Percentiles rank a stretch among this genome's conserved stretches.
These are phyloP conservation scores for Amanita polypyramis DNA, from an alignment of 768 basidiomycete genomes.

Conservation along the genomic window DNA sequence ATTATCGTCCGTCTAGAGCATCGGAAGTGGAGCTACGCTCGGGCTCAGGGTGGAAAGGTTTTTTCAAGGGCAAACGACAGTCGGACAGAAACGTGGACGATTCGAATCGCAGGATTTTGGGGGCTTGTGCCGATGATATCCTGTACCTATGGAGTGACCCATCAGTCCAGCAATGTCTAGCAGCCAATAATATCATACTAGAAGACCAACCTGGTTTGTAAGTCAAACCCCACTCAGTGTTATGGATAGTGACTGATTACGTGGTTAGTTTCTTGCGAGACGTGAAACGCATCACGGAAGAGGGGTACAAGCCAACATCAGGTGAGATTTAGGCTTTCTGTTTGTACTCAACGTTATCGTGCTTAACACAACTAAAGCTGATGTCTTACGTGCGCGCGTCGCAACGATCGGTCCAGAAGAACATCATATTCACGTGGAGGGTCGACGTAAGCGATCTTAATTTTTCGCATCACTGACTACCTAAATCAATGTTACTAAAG, in stretches of 20 bases:
- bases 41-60: conserved; percentile 37
- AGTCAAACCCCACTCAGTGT: conserved; percentile 17
- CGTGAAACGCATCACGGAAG: conserved; percentile 36
- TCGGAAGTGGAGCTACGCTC: conserved; percentile 40
- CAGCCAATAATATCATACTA: conserved; percentile 31
- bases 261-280: conserved; percentile 46
- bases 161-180: conserved; percentile 31
- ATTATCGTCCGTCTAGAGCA: conserved; percentile 28
- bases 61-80: conserved; percentile 25
- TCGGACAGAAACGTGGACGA: conserved; percentile 25
- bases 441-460: conserved; percentile 16
- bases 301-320: conserved; percentile 41
- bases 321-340: conserved; percentile 22
- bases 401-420: conserved; percentile 58
- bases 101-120: conserved; percentile 35
- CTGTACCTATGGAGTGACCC: conserved; percentile 39
- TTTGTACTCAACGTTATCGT: not conserved
- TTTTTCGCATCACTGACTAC: not conserved
- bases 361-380: conserved; percentile 27
- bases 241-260: not conserved
- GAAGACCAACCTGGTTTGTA: conserved; percentile 56
- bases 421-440: conserved; percentile 43
- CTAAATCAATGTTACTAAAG: conserved; percentile 8
- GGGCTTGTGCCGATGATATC: conserved; percentile 46
- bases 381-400: conserved; percentile 55